Conservation (phyloP, 441 rosid genomes). For the Isatis lusitanica region DNA sequence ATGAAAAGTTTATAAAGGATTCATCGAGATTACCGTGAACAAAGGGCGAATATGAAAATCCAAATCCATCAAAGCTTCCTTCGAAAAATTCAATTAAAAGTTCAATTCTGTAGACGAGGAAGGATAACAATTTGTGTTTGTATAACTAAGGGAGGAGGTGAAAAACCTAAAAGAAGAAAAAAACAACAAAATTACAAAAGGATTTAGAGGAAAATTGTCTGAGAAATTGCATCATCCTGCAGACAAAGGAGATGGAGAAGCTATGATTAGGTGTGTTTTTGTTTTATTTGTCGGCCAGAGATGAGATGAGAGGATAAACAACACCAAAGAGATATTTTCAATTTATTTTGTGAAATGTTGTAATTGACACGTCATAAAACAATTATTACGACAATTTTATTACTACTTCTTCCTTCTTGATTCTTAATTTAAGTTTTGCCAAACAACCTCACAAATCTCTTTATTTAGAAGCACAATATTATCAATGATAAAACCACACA, state of each 20-base stretch:
- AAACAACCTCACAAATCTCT: neutral
- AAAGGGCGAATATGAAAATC: neutral
- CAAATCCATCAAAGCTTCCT: conserved; percentile 24
- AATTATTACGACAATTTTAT: conserved; percentile 26
- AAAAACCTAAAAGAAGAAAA: conserved; percentile 1
- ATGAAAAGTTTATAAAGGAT: neutral
- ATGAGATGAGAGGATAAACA: conserved; percentile 18
- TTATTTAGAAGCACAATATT: conserved; percentile 13
- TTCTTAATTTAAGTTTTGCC: neutral
- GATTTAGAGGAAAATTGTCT: conserved; percentile 19
- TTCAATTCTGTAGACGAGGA: neutral
- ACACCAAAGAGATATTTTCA: neutral
- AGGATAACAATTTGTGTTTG: neutral
- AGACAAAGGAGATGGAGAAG: conserved; percentile 29
- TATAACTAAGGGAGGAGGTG: conserved; percentile 1
- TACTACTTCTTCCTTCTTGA: neutral
- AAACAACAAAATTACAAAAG: conserved; percentile 12
- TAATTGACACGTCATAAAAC: conserved; percentile 25
- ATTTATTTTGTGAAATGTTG: conserved; percentile 8
- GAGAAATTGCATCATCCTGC: conserved; percentile 31
- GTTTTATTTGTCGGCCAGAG: conserved; percentile 37
- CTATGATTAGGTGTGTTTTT: conserved; percentile 28
- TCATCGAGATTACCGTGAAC: conserved; percentile 14
- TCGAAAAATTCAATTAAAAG: conserved; percentile 17
- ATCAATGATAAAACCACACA: neutral